These are phyloP conservation scores for Pseudocercospora pini-densiflorae DNA, from an alignment of 2,329 filamentous ascomycete species.

Conservation along the genomic window DNA sequence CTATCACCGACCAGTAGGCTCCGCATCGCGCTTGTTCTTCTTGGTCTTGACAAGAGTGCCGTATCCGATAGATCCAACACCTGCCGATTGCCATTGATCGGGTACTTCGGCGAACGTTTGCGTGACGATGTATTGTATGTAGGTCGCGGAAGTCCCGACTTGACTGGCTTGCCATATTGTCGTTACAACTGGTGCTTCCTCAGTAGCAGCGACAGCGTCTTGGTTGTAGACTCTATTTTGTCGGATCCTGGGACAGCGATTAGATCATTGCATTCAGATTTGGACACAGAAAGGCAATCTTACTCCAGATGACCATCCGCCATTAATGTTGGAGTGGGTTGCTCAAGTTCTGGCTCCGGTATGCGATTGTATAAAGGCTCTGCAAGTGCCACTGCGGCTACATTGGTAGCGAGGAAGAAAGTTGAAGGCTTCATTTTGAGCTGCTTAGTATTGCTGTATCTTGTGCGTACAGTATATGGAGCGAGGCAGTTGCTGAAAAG, in stretches of 20 bases:
- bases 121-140: slow-evolving; percentile 35
- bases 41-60: slow-evolving; percentile 27
- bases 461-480: neutral
- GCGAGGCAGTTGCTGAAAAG: neutral
- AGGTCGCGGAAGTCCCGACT: slow-evolving; percentile 30
- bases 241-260: slow-evolving; percentile 23
- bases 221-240: slow-evolving; percentile 23
- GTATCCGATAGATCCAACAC: slow-evolving; percentile 34
- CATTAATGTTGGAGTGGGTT: neutral
- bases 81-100: slow-evolving; percentile 34
- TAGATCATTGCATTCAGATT: neutral
- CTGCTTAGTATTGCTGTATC: neutral
- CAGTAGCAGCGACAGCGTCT: slow-evolving; percentile 19
- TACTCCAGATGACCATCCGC: neutral
- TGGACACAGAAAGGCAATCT: neutral
- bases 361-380: neutral
- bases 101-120: slow-evolving; percentile 38
- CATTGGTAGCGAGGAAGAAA: neutral
- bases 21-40: slow-evolving; percentile 10
- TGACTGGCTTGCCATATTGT: slow-evolving; percentile 32
- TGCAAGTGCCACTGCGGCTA: neutral
- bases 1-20: slow-evolving; percentile 7
- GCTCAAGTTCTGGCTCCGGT: neutral
- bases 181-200: slow-evolving; percentile 31
- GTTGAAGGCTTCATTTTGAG: slow-evolving; percentile 1